Conservation (phyloP, 331 rosid species). For the Prunus yedoensis region DNA sequence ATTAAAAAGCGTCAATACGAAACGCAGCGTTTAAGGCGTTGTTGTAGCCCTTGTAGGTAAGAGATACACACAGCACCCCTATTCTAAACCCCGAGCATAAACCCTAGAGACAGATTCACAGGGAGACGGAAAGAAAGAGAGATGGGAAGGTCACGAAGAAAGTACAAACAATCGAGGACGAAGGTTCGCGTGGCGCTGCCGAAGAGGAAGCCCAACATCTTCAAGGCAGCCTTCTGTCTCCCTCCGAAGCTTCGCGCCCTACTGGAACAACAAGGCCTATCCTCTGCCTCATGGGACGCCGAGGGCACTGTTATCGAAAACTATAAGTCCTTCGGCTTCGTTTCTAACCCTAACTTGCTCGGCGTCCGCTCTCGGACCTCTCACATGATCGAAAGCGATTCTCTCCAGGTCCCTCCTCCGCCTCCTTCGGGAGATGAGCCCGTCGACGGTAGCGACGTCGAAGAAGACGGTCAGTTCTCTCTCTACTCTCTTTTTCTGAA, state of each 20-base stretch:
- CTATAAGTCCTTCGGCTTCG: conserved; percentile 63
- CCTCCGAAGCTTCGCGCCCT: conserved; percentile 72
- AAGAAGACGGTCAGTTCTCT: conserved; percentile 72
- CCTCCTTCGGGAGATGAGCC: conserved; percentile 16
- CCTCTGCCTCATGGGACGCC: conserved; percentile 61
- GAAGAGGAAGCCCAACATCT: conserved; percentile 54
- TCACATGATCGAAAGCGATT: conserved; percentile 44
- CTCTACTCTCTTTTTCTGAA: neutral
- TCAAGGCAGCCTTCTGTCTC: conserved; percentile 70
- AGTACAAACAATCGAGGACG: conserved; percentile 56
- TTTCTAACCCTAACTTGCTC: conserved; percentile 62
- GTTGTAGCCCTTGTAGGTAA: neutral
- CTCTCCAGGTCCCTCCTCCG: conserved; percentile 43
- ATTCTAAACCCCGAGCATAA: no score
- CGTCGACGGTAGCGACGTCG: conserved; percentile 70
- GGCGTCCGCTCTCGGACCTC: conserved; percentile 47
- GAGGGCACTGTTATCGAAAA: conserved; percentile 52
- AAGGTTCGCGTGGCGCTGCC: conserved; percentile 75
- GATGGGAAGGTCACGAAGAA: conserved; percentile 50
- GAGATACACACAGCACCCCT: neutral
- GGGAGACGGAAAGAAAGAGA: no score
- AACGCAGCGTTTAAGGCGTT: neutral
- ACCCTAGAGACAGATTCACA: no score
- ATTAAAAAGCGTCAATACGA: neutral
- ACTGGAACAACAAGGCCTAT: conserved; percentile 11